Evolutionary conservation across 2,329 filamentous ascomycete species (phyloP).

Genomic region (Diplodia corticola): DNA sequence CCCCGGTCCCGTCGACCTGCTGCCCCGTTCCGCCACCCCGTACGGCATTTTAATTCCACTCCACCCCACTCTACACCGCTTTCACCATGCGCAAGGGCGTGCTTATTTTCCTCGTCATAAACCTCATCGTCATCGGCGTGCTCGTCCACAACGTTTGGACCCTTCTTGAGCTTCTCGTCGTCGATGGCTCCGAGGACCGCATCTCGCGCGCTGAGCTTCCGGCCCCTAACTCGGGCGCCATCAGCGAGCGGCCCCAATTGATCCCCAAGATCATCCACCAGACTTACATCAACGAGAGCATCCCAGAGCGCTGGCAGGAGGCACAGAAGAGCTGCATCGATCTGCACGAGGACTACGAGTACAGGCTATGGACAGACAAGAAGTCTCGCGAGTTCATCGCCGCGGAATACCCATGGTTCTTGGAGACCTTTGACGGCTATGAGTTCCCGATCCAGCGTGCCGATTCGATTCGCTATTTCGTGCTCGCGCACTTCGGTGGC

Average conservation of each 20-base stretch:
- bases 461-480: conserved; percentile 77
- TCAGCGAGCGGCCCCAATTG: conserved; percentile 58
- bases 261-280: conserved; percentile 79
- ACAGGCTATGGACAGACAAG: conserved; percentile 78
- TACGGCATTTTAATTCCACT: conserved; percentile 16
- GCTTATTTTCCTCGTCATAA: conserved; percentile 64
- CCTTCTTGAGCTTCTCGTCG: conserved; percentile 67
- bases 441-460: conserved; percentile 74
- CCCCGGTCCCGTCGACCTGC: not conserved
- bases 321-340: conserved; percentile 67
- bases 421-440: conserved; percentile 73
- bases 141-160: conserved; percentile 70
- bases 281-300: conserved; percentile 70
- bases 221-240: conserved; percentile 61
- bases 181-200: conserved; percentile 66
- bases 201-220: conserved; percentile 68
- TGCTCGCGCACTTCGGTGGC: conserved; percentile 74
- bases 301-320: conserved; percentile 65
- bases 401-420: conserved; percentile 69
- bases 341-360: conserved; percentile 70
- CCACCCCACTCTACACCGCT: conserved; percentile 10
- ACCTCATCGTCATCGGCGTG: conserved; percentile 63
- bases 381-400: conserved; percentile 70
- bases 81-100: conserved; percentile 60
- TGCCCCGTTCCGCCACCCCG: conserved; percentile 3